Percentiles rank a stretch among this genome's conserved stretches.
phyloP scores from a whole-genome alignment of 495 filamentous ascomycete species.

The Talaromyces borbonicus region DNA sequence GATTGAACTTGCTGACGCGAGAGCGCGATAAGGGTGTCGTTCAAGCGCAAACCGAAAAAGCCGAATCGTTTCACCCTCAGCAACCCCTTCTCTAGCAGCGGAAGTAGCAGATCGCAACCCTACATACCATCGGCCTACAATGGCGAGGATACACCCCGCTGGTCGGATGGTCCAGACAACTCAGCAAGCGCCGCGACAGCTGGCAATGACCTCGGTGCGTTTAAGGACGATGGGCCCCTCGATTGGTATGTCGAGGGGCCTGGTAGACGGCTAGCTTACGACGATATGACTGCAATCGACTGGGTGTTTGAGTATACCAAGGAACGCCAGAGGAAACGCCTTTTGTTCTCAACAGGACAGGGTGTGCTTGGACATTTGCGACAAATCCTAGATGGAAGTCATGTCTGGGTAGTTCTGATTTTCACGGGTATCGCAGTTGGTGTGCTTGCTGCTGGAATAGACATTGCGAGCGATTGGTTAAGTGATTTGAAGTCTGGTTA shows the following conservation, averaged over 20 bases:
- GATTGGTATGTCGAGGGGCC: conserved; percentile 93
- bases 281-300: conserved; percentile 95
- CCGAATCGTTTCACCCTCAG: conserved; percentile 45
- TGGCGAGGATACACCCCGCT: neutral
- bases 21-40: conserved; percentile 50
- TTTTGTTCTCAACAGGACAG: conserved; percentile 58
- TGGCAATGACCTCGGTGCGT: conserved; percentile 26
- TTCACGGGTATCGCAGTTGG: conserved; percentile 71
- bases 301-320: conserved; percentile 99
- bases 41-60: conserved; percentile 75
- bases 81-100: conserved; percentile 41
- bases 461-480: conserved; percentile 90
- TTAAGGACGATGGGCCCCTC: conserved; percentile 56
- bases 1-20: neutral
- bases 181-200: neutral
- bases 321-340: conserved; percentile 76
- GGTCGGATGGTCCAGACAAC: neutral
- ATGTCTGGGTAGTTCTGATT: conserved; percentile 86
- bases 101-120: conserved; percentile 5
- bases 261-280: conserved; percentile 85
- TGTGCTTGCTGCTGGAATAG: conserved; percentile 75
- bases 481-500: conserved; percentile 90
- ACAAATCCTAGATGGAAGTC: conserved; percentile 68
- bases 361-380: conserved; percentile 64
- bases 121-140: neutral